phyloP scores from a whole-genome alignment of 179 eudicot genomes.

The Heliamphora pulchella region DNA sequence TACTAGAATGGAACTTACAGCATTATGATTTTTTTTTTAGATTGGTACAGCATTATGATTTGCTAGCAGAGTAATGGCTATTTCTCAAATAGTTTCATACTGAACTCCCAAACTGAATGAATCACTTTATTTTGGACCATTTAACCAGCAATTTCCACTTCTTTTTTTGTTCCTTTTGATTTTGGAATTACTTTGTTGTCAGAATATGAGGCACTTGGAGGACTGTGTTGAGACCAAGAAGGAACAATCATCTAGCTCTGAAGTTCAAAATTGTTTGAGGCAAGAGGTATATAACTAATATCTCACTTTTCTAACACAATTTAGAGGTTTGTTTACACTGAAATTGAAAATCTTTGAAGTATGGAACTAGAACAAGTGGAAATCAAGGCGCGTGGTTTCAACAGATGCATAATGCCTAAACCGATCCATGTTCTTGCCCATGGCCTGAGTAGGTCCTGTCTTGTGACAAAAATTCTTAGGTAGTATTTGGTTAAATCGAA shows the following conservation, averaged over 20 bases:
- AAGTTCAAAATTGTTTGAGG: constrained; percentile 51
- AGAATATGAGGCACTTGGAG: constrained; percentile 45
- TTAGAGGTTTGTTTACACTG: background rate
- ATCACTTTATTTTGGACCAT: background rate
- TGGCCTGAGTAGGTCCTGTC: background rate
- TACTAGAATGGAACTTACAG: background rate
- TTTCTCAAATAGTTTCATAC: background rate
- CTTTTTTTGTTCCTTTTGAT: background rate
- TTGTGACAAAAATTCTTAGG: background rate
- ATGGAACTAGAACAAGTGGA: background rate
- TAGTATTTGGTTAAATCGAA: too few relatives aligned
- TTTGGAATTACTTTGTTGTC: constrained; percentile 16
- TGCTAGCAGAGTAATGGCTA: background rate
- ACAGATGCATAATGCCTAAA: background rate
- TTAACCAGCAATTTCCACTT: background rate
- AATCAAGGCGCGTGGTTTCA: background rate
- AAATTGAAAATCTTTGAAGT: background rate
- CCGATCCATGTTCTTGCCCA: background rate
- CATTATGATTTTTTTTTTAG: background rate
- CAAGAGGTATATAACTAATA: constrained; percentile 55
- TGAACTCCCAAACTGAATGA: background rate
- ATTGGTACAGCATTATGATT: background rate
- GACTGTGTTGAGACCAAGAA: constrained; percentile 36
- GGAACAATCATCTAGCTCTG: constrained; percentile 41
- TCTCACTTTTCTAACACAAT: too few relatives aligned